A percentile compares a stretch with the other conserved stretches of the same genome.
Conservation (phyloP, 2,329 filamentous ascomycete genomes). For the Cercospora nicotianae region DNA sequence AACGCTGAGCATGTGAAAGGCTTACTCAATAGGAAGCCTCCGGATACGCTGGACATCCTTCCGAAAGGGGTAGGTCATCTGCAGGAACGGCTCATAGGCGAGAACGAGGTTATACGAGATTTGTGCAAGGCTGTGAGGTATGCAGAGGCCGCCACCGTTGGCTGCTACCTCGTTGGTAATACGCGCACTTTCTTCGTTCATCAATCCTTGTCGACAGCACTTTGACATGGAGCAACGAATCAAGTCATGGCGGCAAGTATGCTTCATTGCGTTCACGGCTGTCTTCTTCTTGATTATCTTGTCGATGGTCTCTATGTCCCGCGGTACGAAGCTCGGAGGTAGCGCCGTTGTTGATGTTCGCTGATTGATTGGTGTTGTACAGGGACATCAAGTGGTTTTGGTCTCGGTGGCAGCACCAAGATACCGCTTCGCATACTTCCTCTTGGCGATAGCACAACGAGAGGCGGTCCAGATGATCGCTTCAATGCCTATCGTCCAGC, state of each 20-base stretch:
- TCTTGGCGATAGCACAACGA: conserved; percentile 17
- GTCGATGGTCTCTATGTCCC: background rate
- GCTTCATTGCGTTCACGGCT: background rate
- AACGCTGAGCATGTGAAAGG: background rate
- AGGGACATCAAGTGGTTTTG: background rate
- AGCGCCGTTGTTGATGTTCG: background rate
- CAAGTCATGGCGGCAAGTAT: background rate
- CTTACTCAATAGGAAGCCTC: background rate
- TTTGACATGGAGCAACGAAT: background rate
- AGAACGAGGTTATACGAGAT: background rate
- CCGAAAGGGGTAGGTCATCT: background rate
- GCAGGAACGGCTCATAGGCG: background rate
- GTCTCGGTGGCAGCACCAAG: background rate
- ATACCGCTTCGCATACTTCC: conserved; percentile 16
- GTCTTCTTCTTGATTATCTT: background rate
- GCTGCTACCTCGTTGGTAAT: background rate
- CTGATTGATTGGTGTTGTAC: background rate
- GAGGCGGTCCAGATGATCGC: conserved; percentile 9
- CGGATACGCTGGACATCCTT: background rate
- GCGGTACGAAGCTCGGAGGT: background rate
- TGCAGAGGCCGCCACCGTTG: background rate
- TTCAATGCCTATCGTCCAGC: conserved; percentile 18
- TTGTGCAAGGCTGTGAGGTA: background rate
- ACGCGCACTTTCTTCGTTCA: background rate
- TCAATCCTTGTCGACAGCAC: background rate